A percentile compares a stretch with the other conserved stretches of the same genome.
These are phyloP conservation scores for Aspergillus sp. DNA, from an alignment of 2,329 filamentous ascomycete genomes.

Conservation along the genomic window DNA sequence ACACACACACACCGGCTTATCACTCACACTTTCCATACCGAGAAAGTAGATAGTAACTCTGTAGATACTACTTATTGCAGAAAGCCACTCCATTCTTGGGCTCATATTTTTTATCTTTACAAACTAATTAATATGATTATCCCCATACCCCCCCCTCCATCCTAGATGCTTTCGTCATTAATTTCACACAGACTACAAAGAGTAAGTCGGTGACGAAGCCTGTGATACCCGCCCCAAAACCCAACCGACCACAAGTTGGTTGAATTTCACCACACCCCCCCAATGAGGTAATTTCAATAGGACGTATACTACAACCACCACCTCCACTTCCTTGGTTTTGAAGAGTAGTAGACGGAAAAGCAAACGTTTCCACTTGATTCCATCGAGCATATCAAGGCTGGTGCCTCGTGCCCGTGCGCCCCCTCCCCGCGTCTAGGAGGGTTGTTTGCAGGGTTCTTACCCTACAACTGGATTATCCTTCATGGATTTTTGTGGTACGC, in stretches of 20 bases:
- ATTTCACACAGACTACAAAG: neutral
- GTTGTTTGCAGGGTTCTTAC: slow-evolving; percentile 7
- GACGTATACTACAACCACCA: neutral
- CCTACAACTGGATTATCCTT: slow-evolving; percentile 6
- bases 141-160: neutral
- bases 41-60: too few relatives aligned
- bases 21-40: neutral
- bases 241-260: neutral
- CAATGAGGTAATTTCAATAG: slow-evolving; percentile 2
- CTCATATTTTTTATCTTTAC: neutral
- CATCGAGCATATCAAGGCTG: slow-evolving; percentile 18
- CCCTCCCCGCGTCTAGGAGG: slow-evolving; percentile 1
- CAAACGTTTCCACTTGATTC: slow-evolving; percentile 12
- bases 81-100: too few relatives aligned
- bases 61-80: too few relatives aligned
- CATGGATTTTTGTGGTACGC: slow-evolving; percentile 14
- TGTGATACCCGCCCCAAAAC: slow-evolving; percentile 6
- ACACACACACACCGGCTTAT: slow-evolving; percentile 1
- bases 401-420: slow-evolving; percentile 18
- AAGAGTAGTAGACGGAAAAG: neutral
- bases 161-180: neutral
- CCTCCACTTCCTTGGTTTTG: slow-evolving; percentile 1
- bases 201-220: neutral
- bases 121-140: neutral
- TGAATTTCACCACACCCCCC: neutral